Evolutionary conservation across 2,329 filamentous ascomycete genomes (phyloP).

Genomic region (Colletotrichum cuscutae): DNA sequence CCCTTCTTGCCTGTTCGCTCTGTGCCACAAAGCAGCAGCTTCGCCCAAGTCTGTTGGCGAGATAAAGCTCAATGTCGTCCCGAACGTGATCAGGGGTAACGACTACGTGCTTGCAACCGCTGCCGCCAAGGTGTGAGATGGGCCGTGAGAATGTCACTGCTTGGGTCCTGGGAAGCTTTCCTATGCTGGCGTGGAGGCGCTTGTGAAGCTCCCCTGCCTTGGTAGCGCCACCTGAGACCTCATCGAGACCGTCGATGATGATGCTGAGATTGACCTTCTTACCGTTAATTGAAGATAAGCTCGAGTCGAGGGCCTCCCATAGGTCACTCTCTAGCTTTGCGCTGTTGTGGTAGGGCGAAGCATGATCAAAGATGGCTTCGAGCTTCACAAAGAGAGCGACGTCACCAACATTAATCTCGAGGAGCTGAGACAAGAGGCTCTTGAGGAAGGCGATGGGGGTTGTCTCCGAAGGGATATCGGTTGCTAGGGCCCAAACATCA

Average conservation of each 20-base stretch:
- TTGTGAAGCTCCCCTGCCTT: slow-evolving; percentile 43
- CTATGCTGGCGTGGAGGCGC: slow-evolving; percentile 42
- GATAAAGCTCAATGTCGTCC: slow-evolving; percentile 46
- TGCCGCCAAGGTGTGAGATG: slow-evolving; percentile 43
- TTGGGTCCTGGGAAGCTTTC: slow-evolving; percentile 41
- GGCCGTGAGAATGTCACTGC: slow-evolving; percentile 50
- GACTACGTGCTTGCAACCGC: slow-evolving; percentile 43
- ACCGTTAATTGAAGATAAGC: slow-evolving; percentile 44
- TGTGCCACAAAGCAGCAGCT: slow-evolving; percentile 32
- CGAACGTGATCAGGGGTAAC: slow-evolving; percentile 45
- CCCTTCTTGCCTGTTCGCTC: slow-evolving; percentile 29
- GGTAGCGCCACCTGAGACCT: slow-evolving; percentile 41
- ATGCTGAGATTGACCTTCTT: slow-evolving; percentile 44
- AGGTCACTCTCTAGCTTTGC: slow-evolving; percentile 43
- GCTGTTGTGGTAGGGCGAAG: slow-evolving; percentile 37
- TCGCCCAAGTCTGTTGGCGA: slow-evolving; percentile 40
- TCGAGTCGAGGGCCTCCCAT: slow-evolving; percentile 47
- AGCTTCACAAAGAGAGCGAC: slow-evolving; percentile 47
- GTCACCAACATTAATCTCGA: slow-evolving; percentile 51
- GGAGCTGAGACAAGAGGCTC: slow-evolving; percentile 49
- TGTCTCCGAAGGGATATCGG: slow-evolving; percentile 44
- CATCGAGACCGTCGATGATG: slow-evolving; percentile 50
- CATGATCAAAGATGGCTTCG: slow-evolving; percentile 39
- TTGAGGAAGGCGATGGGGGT: slow-evolving; percentile 47
- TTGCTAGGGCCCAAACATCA: slow-evolving; percentile 20